Base-by-base conservation (phyloP, 495 filamentous ascomycete genomes). In the Aspergillus incahuasiensis region DNA sequence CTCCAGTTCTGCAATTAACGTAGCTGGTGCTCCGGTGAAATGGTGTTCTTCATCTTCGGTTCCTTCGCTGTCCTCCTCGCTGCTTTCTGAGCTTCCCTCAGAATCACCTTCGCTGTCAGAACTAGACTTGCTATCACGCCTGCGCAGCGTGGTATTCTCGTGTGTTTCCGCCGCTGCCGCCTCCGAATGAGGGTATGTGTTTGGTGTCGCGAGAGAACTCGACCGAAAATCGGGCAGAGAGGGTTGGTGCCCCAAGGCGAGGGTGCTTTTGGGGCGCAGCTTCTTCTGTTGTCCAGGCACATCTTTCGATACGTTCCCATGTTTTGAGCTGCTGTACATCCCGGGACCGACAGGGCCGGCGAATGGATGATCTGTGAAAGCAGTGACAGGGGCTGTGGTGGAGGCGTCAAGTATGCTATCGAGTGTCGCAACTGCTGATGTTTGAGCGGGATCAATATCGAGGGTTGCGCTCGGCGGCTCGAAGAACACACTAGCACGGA, bases 401-500 rank as follows among this genome's bases (percentile, higher is more conserved):
- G 94, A 96, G n/a, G 94, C 94, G 69, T 97, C 90, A 9, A 98
- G 79, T 42, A 98, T 94, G 63, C 85, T 94, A 53, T 98, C 94
- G 8, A 98, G 77, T 0, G 92, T 97, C 32, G 82, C 86, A 58
- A 91, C 90, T 15, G 92, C 90, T 44, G 92, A 96, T 12, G 86
- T 82, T 38, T 85, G 82, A 66, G 87, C 90, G 22, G 92, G 70
- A 56, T 91, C 79, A 18, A 95, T 67, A 16, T 86, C 75, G 28
- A 86, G 80, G 4, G 77, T 59, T 20, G 78, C 58, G 11, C 78
- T 68, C 9, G 86, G 88, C 15, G 86, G 73, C 47, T 97, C 90
- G 62, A 98, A 97, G 66, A 90, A 98, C 30, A 87, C 82, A 62
- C 86, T 95, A 15, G 95, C 95, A 51, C 94, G 83, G 34, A 97